Conservation (phyloP, 1,284 basidiomycete genomes). For the Somion occarium region DNA sequence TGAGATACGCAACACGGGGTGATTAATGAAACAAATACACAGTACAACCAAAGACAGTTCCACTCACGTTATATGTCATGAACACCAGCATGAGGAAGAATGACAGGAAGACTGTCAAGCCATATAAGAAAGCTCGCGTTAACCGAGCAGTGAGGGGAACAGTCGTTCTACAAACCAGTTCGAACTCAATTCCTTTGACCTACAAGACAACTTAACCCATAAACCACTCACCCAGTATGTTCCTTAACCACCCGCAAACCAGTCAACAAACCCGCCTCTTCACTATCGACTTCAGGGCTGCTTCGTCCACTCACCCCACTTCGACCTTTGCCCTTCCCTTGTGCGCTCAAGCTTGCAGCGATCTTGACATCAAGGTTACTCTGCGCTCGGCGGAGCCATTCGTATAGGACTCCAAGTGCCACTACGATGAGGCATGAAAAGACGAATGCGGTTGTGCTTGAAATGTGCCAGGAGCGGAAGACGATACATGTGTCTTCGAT, state of each 20-base stretch:
- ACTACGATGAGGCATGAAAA: constrained; percentile 61
- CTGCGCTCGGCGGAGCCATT: constrained; percentile 65
- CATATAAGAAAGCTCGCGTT: constrained; percentile 62
- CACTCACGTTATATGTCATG: constrained; percentile 83
- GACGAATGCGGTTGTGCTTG: constrained; percentile 47
- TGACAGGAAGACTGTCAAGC: constrained; percentile 62
- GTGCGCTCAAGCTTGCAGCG: constrained; percentile 39
- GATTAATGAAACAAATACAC: too few relatives aligned
- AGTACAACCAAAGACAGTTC: background rate
- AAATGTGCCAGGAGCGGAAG: constrained; percentile 70
- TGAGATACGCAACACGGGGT: constrained; percentile 27
- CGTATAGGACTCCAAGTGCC: constrained; percentile 63
- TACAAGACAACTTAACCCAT: background rate
- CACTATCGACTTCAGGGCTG: constrained; percentile 38
- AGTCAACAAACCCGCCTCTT: constrained; percentile 51
- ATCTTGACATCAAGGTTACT: constrained; percentile 54
- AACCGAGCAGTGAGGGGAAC: constrained; percentile 49
- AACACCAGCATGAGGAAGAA: constrained; percentile 87
- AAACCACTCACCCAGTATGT: constrained; percentile 37
- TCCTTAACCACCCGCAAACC: constrained; percentile 37
- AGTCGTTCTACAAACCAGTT: constrained; percentile 31
- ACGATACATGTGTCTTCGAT: constrained; percentile 72
- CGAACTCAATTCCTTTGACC: background rate
- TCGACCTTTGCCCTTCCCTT: constrained; percentile 40
- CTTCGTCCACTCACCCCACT: constrained; percentile 29